Conservation (phyloP, 768 basidiomycete species). For the Kwoniella sp. region DNA sequence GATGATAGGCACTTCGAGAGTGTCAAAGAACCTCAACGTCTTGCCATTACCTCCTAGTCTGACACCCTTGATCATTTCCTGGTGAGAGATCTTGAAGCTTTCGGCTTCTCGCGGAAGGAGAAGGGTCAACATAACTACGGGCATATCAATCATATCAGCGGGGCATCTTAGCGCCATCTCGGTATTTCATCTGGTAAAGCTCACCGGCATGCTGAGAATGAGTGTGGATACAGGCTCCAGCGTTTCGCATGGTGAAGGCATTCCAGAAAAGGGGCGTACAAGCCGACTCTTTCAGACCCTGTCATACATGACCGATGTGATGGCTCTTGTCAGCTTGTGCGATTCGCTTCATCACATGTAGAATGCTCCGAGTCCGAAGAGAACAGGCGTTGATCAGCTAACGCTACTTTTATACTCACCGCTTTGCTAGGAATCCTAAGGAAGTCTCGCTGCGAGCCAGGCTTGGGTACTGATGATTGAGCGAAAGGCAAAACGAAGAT, state of each 20-base stretch:
- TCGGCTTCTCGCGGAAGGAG: slow-evolving; percentile 63
- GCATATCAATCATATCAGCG: background rate
- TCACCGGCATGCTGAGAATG: slow-evolving; percentile 75
- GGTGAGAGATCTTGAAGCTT: slow-evolving; percentile 79
- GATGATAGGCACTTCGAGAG: slow-evolving; percentile 81
- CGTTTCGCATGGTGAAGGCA: slow-evolving; percentile 75
- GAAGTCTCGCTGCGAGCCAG: slow-evolving; percentile 72
- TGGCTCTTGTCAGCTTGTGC: too few relatives aligned
- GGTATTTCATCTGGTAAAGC: slow-evolving; percentile 3
- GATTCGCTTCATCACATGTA: too few relatives aligned
- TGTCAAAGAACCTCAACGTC: slow-evolving; percentile 81
- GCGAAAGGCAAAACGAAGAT: slow-evolving; percentile 86
- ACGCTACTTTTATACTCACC: slow-evolving; percentile 27
- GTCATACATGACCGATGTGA: background rate
- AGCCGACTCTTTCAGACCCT: slow-evolving; percentile 74
- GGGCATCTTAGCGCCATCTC: background rate
- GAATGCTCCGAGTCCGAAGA: too few relatives aligned
- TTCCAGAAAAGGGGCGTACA: slow-evolving; percentile 94
- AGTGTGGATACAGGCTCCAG: slow-evolving; percentile 86
- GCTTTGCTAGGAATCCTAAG: slow-evolving; percentile 71
- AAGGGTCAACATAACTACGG: slow-evolving; percentile 79
- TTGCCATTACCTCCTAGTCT: slow-evolving; percentile 72
- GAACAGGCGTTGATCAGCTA: too few relatives aligned
- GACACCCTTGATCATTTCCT: slow-evolving; percentile 95
- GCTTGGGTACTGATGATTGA: slow-evolving; percentile 63